Percentiles rank a stretch among this genome's conserved stretches.
These are phyloP conservation scores for Gautieria morchelliformis DNA, from an alignment of 768 basidiomycete species.

Conservation along the genomic window DNA sequence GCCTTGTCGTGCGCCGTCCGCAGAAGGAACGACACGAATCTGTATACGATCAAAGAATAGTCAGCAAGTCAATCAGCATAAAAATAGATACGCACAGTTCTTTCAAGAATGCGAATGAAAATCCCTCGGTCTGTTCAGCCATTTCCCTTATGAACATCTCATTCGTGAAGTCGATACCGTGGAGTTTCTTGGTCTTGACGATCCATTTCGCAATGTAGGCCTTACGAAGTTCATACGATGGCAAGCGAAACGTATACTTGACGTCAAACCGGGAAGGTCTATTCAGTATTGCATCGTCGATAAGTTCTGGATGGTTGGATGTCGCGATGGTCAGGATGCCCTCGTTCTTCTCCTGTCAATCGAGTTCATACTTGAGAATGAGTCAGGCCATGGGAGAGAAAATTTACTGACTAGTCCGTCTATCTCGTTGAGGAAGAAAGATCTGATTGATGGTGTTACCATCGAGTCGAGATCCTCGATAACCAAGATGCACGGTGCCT, in stretches of 20 bases:
- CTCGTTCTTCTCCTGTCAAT: conserved; percentile 29
- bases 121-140: conserved; percentile 29
- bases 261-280: conserved; percentile 35
- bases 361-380: neutral
- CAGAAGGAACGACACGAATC: conserved; percentile 25
- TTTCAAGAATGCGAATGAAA: conserved; percentile 37
- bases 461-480: conserved; percentile 36
- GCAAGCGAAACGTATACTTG: conserved; percentile 32
- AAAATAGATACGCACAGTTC: conserved; percentile 17
- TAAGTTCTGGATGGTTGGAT: conserved; percentile 35
- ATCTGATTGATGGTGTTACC: conserved; percentile 27
- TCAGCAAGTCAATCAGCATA: neutral
- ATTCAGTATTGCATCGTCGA: conserved; percentile 32
- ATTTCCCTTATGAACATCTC: conserved; percentile 23
- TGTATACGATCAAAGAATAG: neutral
- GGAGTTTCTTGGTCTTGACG: conserved; percentile 19
- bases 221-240: conserved; percentile 21
- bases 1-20: conserved; percentile 21
- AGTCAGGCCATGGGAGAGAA: neutral
- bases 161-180: conserved; percentile 19
- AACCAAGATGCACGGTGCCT: conserved; percentile 25
- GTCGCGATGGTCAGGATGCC: conserved; percentile 31
- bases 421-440: conserved; percentile 35
- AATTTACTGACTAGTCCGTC: conserved; percentile 14
- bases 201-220: conserved; percentile 32